Base-by-base conservation (phyloP, 352 stramenopile species). In the Globisporangium orthogonon region DNA sequence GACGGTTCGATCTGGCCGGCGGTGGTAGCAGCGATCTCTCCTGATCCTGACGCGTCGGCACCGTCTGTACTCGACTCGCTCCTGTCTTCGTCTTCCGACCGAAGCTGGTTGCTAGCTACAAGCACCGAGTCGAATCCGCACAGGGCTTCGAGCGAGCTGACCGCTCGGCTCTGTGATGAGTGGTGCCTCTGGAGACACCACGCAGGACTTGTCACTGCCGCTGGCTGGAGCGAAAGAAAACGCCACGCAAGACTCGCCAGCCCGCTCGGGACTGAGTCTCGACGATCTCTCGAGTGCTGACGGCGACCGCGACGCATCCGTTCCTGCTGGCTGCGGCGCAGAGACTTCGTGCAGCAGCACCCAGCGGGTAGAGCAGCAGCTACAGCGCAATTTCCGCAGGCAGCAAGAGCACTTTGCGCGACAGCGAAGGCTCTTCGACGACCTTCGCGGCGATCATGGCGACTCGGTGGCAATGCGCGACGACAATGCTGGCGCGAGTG, bases 381-480 rank as follows among this genome's bases (percentile, higher is more conserved):
- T 87, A 43, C 72, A 85, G 60, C 62, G 60, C 28, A 86, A 83
- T 35, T 54, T 87, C 2, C 69, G 71, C 56, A 68, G 83, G 55
- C 74, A 87, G 60, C 74, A 86, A 43, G 71, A 73, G 33, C 75
- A 87, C 46, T 86, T 86, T 52, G 78, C 70, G 11, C 64, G 74
- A 10, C 78, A 89, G 48, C 71, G 78, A 6, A 59, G 72, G 48
- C 66, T 89, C 7, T 82, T 89, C 23, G 76, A 83, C 39, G 72
- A 76, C n/a, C 66, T 89, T n/a, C 65, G 64, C 10, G 60, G 56
- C 3, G 65, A 67, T n/a, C n/a, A n/a, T n/a, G 35, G 45, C 60
- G 50, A 52, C 48, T 29, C 14, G 4, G 31, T 37, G 31, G 31
- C 31, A 7, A 37, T 37, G 31, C 18, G 45, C 41, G 17, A 46